phyloP scores from a whole-genome alignment of 352 stramenopile species.

The Aphanomyces stellatus region DNA sequence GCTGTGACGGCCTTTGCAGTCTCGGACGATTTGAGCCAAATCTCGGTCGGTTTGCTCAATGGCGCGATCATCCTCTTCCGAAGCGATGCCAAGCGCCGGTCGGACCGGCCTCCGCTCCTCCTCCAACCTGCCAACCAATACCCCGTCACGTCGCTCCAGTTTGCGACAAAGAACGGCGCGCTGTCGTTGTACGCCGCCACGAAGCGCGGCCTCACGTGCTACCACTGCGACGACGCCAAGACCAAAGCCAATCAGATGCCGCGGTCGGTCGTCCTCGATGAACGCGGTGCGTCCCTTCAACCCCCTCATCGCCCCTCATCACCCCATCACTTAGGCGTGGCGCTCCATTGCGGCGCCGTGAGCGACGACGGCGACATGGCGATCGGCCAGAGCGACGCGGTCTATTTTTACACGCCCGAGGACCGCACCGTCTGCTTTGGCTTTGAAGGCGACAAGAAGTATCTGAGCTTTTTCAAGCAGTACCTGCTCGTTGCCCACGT shows the following conservation, averaged over 20 bases:
- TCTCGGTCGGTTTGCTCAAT: slow-evolving; percentile 73
- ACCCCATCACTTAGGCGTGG: slow-evolving; percentile 28
- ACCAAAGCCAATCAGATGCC: slow-evolving; percentile 21
- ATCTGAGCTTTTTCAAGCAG: slow-evolving; percentile 83
- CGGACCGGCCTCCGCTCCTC: slow-evolving; percentile 55
- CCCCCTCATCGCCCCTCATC: neutral
- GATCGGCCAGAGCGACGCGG: slow-evolving; percentile 71
- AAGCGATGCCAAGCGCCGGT: slow-evolving; percentile 50
- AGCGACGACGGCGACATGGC: slow-evolving; percentile 81
- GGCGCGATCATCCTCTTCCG: slow-evolving; percentile 77
- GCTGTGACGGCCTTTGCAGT: slow-evolving; percentile 80
- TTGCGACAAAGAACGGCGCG: slow-evolving; percentile 56
- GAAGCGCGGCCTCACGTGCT: slow-evolving; percentile 67
- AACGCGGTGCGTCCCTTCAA: slow-evolving; percentile 34
- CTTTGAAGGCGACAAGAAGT: slow-evolving; percentile 84
- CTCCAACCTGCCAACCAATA: slow-evolving; percentile 73
- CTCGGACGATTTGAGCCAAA: slow-evolving; percentile 74
- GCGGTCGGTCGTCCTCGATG: slow-evolving; percentile 67
- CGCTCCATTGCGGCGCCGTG: slow-evolving; percentile 70
- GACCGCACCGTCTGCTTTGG: slow-evolving; percentile 82
- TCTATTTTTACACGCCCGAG: slow-evolving; percentile 87
- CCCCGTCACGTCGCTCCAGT: slow-evolving; percentile 65
- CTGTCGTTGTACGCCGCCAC: slow-evolving; percentile 78
- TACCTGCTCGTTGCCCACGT: slow-evolving; percentile 78
- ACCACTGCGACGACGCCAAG: slow-evolving; percentile 65